Conservation (phyloP, 2,329 filamentous ascomycete species). For the Cladorrhinum sp. region DNA sequence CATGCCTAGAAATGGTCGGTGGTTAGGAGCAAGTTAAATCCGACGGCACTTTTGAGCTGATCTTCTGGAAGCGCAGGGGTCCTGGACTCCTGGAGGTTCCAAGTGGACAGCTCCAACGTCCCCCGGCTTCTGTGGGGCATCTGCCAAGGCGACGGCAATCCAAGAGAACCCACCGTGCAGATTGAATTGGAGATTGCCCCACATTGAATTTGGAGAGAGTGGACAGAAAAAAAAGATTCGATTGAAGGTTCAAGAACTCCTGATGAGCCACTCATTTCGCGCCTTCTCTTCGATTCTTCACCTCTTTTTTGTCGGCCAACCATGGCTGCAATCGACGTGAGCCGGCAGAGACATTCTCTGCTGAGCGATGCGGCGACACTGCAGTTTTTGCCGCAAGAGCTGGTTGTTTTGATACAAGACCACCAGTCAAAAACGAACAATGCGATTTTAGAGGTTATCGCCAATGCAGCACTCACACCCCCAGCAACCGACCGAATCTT, state of each 20-base stretch:
- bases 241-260: slow-evolving; percentile 10
- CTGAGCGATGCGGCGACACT: slow-evolving; percentile 53
- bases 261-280: slow-evolving; percentile 10
- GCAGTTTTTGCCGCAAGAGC: slow-evolving; percentile 64
- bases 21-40: slow-evolving; percentile 22
- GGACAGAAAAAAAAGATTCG: slow-evolving; percentile 37
- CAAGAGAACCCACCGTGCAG: slow-evolving; percentile 7
- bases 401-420: slow-evolving; percentile 64
- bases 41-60: slow-evolving; percentile 1
- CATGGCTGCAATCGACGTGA: slow-evolving; percentile 57
- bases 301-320: slow-evolving; percentile 27
- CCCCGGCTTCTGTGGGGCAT: neutral
- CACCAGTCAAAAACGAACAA: slow-evolving; percentile 56
- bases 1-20: neutral
- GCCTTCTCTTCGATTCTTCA: slow-evolving; percentile 8
- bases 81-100: slow-evolving; percentile 3
- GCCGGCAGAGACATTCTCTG: slow-evolving; percentile 53
- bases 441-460: slow-evolving; percentile 68
- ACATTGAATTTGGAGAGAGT: slow-evolving; percentile 19
- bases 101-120: neutral
- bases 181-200: slow-evolving; percentile 15
- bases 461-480: slow-evolving; percentile 62
- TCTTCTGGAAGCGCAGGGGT: neutral
- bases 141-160: neutral
- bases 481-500: slow-evolving; percentile 71